These are phyloP conservation scores for Wickerhamiella alocasiicola DNA, from an alignment of 805 yeast species.

Conservation along the genomic window DNA sequence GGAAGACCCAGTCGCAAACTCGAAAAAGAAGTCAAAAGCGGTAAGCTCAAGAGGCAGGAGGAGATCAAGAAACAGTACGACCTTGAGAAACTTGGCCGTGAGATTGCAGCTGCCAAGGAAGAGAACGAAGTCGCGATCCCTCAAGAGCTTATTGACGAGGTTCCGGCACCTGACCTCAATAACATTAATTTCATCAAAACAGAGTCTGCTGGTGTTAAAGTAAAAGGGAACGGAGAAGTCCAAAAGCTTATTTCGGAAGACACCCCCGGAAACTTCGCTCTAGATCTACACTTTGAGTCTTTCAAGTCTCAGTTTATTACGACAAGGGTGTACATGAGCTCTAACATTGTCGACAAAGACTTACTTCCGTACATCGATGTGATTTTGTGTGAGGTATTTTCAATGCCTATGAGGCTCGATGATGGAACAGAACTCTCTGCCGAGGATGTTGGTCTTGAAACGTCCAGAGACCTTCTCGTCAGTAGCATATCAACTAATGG, in stretches of 20 bases:
- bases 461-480: constrained; percentile 59
- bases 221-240: constrained; percentile 34
- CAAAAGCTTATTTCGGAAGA: constrained; percentile 19
- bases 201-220: constrained; percentile 28
- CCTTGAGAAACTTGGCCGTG: constrained; percentile 36
- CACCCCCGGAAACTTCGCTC: constrained; percentile 36
- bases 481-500: constrained; percentile 45
- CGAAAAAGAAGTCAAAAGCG: constrained; percentile 40
- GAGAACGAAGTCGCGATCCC: constrained; percentile 74
- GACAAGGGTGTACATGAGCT: constrained; percentile 47
- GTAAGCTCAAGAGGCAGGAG: constrained; percentile 37
- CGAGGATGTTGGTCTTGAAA: constrained; percentile 61
- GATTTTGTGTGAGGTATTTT: constrained; percentile 52
- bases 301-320: constrained; percentile 69
- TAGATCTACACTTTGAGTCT: constrained; percentile 67
- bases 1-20: constrained; percentile 58
- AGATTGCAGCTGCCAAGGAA: constrained; percentile 48
- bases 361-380: constrained; percentile 53
- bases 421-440: constrained; percentile 49
- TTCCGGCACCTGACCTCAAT: constrained; percentile 63
- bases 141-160: constrained; percentile 42
- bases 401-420: constrained; percentile 55
- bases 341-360: constrained; percentile 37
- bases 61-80: constrained; percentile 45
- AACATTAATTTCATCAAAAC: constrained; percentile 63